Evolutionary conservation across 164 flowering plant genomes (phyloP).

Genomic region (Buxus sempervirens): DNA sequence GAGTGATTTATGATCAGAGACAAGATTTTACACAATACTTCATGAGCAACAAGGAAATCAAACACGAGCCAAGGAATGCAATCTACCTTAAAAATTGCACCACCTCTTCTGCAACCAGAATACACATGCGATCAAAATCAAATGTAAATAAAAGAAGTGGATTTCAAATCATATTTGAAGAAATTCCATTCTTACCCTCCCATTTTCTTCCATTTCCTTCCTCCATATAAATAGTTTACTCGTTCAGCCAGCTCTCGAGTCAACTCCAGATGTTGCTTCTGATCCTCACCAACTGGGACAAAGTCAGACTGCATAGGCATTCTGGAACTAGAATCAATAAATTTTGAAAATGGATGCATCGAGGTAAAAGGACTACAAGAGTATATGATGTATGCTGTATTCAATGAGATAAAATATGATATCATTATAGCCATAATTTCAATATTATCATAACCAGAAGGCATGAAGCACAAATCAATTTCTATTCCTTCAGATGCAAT

Average conservation of each 20-base stretch:
- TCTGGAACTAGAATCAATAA: conserved; percentile 29
- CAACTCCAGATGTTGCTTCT: conserved; percentile 91
- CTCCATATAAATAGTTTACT: conserved; percentile 80
- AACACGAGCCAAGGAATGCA: conserved; percentile 22
- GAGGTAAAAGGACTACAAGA: conserved; percentile 2
- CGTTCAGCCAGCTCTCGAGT: conserved; percentile 92
- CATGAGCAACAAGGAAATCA: conserved; percentile 16
- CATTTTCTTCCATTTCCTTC: conserved; percentile 94
- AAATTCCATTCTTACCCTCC: conserved; percentile 69
- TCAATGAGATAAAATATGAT: neutral
- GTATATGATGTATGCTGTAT: neutral
- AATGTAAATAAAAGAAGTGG: neutral
- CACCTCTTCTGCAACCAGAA: conserved; percentile 66
- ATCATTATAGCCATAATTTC: neutral
- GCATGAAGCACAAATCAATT: neutral
- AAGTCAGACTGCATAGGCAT: conserved; percentile 77
- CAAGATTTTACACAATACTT: conserved; percentile 8
- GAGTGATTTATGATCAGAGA: conserved; percentile 13
- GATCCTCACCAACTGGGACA: conserved; percentile 97
- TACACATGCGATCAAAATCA: conserved; percentile 23
- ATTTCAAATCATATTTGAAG: neutral
- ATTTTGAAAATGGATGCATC: conserved; percentile 19
- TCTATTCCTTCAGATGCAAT: neutral
- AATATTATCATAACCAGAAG: neutral
- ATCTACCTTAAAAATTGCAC: conserved; percentile 80